phyloP scores from a whole-genome alignment of 441 rosid species.

The Kokia cookei region DNA sequence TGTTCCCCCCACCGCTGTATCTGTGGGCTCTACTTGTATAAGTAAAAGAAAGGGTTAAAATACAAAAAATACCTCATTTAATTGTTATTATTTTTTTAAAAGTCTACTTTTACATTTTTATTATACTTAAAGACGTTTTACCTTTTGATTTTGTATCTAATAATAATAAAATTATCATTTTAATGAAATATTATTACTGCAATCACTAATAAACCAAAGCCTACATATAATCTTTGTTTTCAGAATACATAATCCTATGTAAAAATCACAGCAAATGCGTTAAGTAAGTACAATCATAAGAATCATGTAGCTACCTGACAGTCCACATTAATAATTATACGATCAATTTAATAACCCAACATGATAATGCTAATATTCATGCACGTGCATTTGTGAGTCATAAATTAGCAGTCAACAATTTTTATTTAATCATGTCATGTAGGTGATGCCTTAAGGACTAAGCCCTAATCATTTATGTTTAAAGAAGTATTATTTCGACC shows the following conservation, averaged over 20 bases:
- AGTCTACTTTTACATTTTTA: neutral
- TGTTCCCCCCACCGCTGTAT: neutral
- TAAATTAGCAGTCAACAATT: neutral
- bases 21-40: neutral
- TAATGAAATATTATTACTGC: no score
- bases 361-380: neutral
- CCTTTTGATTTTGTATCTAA: no score
- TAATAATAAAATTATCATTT: no score
- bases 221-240: no score
- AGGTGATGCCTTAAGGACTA: neutral
- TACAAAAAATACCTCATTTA: neutral
- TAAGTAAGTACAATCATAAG: neutral
- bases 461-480: neutral
- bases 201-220: no score
- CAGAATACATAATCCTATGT: neutral
- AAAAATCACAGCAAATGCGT: neutral
- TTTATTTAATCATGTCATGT: neutral
- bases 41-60: neutral
- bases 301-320: neutral
- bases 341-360: neutral
- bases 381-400: constrained; percentile 1
- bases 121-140: neutral
- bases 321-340: neutral
- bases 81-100: neutral
- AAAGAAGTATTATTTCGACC: neutral